Evolutionary conservation across 2,329 filamentous ascomycete species (phyloP), one percentile per base, ranked within the genome.

Genomic region (Diaporthe helianthi): DNA sequence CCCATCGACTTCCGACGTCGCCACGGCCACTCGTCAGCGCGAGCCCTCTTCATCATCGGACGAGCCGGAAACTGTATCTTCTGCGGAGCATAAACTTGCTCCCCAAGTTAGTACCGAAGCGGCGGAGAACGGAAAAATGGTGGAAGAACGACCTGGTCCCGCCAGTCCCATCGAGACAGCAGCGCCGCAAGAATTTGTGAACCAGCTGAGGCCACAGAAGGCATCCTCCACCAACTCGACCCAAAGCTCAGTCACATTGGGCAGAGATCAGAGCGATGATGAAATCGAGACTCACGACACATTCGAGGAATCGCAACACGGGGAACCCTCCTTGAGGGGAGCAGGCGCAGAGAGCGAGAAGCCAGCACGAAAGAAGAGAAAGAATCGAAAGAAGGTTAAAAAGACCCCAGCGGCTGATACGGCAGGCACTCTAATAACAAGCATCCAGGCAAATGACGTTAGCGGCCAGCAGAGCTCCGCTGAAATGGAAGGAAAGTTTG

Each of bases 281-380:
- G 52, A 41, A 8, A 12, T 19, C 15, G 36, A 29, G 22, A 26
- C 33, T 13, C 17, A 26, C 4, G 2, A 22, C 7, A 17, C 31
- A 8, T 12, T 12, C 19, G 19, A 10, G 24, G 19, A 24, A 31
- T 41, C 19, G 13, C 3, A 36, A 6, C 15, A 31, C 4, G 49
- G 3, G 24, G 24, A 17, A 33, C 26, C 41, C 13, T 19, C 17
- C 15, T 4, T 47, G 15, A 44, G 31, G 10, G 52, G 4, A 65
- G 41, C 58, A 55, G 65, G 55, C 52, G 65, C 41, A 41, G 64
- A 52, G 26, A 69, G 22, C n/a, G 41, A 49, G 17, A 19, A 55
- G 13, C 38, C 58, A 29, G 36, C 29, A 7, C 63, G 55, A 17
- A 63, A 63, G 47, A 69, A 68, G 29, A 49, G 49, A 19, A 44